Conservation (phyloP, 176 grass and related monocot genomes). For the Oryza brachyantha region DNA sequence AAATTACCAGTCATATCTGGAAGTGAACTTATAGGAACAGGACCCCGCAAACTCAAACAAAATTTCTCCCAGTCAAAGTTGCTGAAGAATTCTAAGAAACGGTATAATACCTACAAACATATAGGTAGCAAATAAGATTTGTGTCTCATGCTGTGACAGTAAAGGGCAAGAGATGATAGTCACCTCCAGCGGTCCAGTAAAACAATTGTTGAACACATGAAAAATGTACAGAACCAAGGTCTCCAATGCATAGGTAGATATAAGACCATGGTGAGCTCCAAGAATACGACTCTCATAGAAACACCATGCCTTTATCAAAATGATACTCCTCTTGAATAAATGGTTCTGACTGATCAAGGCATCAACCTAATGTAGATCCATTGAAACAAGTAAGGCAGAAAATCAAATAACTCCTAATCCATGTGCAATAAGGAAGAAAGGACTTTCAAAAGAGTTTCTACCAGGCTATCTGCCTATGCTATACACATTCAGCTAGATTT, state of each 20-base stretch:
- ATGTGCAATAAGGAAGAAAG: slow-evolving; percentile 24
- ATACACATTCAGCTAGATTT: slow-evolving; percentile 12
- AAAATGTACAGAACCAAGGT: slow-evolving; percentile 97
- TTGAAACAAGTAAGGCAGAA: slow-evolving; percentile 36
- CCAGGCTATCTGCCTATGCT: not conserved
- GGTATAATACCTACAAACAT: slow-evolving; percentile 69
- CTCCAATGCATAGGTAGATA: slow-evolving; percentile 98
- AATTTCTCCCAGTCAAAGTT: slow-evolving; percentile 95
- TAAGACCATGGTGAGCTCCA: slow-evolving; percentile 98
- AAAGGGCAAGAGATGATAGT: slow-evolving; percentile 27
- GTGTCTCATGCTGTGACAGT: not conserved
- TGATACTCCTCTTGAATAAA: slow-evolving; percentile 97
- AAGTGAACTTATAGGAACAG: slow-evolving; percentile 90
- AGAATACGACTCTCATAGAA: slow-evolving; percentile 97
- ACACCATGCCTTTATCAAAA: slow-evolving; percentile 98
- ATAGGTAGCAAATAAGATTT: slow-evolving; percentile 39
- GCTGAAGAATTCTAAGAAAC: slow-evolving; percentile 96
- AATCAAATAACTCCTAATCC: slow-evolving; percentile 22
- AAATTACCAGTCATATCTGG: slow-evolving; percentile 80
- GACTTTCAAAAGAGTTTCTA: not conserved
- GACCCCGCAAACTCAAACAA: slow-evolving; percentile 84
- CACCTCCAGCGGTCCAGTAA: slow-evolving; percentile 94
- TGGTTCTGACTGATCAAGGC: slow-evolving; percentile 65
- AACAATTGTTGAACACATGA: slow-evolving; percentile 88
- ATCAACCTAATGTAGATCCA: slow-evolving; percentile 56